phyloP scores from a whole-genome alignment of 192 early-diverging fungal genomes.

The Paraglomus brasilianum region DNA sequence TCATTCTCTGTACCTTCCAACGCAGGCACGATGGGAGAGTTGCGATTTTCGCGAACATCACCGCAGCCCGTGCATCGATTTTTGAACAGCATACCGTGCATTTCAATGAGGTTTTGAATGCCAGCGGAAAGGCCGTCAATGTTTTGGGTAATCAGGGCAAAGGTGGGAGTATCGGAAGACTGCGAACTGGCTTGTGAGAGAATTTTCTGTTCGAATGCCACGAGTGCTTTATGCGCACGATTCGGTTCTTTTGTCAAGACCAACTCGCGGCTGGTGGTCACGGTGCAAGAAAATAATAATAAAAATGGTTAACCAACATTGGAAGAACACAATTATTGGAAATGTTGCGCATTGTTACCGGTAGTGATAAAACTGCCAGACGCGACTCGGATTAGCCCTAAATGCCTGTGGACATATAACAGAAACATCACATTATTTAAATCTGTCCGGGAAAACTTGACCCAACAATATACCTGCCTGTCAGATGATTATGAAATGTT shows the following conservation, averaged over 20 bases:
- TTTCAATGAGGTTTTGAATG: slow-evolving; percentile 25
- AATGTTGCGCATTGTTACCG: slow-evolving; percentile 5
- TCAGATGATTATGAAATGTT: too few species aligned
- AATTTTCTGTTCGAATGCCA: slow-evolving; percentile 17
- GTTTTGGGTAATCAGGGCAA: slow-evolving; percentile 33
- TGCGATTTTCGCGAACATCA: slow-evolving; percentile 7
- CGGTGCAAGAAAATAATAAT: not conserved
- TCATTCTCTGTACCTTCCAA: slow-evolving; percentile 20
- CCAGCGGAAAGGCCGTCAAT: slow-evolving; percentile 20
- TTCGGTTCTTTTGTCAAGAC: slow-evolving; percentile 25
- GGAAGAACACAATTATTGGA: not conserved
- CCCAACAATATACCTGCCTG: too few species aligned
- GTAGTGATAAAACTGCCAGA: slow-evolving; percentile 36
- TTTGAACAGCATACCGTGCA: slow-evolving; percentile 29
- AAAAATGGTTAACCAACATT: not conserved
- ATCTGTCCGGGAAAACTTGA: too few species aligned
- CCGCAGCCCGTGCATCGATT: slow-evolving; percentile 32
- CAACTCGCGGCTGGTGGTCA: slow-evolving; percentile 19
- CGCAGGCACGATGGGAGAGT: slow-evolving; percentile 21
- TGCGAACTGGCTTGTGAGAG: not conserved
- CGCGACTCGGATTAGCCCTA: slow-evolving; percentile 18
- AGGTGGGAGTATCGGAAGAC: not conserved
- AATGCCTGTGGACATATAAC: slow-evolving; percentile 25
- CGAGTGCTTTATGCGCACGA: slow-evolving; percentile 26
- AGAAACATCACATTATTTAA: too few species aligned